Conservation (phyloP, 495 filamentous ascomycete genomes). For the Podospora pseudoanserina region DNA sequence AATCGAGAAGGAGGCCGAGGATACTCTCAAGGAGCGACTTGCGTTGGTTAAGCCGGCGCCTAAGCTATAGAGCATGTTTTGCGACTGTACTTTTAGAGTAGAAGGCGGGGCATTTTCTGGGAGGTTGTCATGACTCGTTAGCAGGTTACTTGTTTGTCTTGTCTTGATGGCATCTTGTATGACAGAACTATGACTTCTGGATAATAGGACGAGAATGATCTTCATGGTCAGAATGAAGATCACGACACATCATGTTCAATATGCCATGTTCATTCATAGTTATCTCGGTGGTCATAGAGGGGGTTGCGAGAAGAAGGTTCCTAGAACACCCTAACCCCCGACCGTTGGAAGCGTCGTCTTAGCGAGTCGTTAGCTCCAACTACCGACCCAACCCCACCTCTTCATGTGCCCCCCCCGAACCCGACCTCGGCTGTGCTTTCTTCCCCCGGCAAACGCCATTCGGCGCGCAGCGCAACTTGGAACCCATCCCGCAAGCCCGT, state of each 20-base stretch:
- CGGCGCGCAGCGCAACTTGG: background rate
- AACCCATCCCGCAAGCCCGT: background rate
- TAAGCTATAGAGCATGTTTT: constrained; percentile 37
- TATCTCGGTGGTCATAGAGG: background rate
- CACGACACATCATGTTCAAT: background rate
- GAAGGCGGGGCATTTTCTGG: constrained; percentile 1
- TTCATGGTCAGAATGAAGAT: background rate
- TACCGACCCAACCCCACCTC: constrained; percentile 13
- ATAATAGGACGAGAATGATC: background rate
- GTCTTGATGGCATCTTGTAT: background rate
- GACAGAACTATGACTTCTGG: background rate
- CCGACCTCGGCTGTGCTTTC: constrained; percentile 22
- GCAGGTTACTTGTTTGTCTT: background rate
- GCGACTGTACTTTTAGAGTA: background rate
- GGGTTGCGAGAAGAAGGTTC: background rate
- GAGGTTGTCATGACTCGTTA: constrained; percentile 6
- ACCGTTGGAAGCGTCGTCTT: background rate
- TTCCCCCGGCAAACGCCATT: background rate
- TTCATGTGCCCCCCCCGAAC: background rate
- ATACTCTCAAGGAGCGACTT: constrained; percentile 44
- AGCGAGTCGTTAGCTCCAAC: constrained; percentile 10
- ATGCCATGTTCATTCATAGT: background rate
- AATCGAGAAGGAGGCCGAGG: constrained; percentile 60
- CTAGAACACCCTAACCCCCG: constrained; percentile 24
- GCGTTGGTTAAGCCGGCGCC: constrained; percentile 36